Evolutionary conservation across 2,329 filamentous ascomycete genomes (phyloP), one percentile per base, ranked within the genome.

Genomic region (Colletotrichum coccodes): DNA sequence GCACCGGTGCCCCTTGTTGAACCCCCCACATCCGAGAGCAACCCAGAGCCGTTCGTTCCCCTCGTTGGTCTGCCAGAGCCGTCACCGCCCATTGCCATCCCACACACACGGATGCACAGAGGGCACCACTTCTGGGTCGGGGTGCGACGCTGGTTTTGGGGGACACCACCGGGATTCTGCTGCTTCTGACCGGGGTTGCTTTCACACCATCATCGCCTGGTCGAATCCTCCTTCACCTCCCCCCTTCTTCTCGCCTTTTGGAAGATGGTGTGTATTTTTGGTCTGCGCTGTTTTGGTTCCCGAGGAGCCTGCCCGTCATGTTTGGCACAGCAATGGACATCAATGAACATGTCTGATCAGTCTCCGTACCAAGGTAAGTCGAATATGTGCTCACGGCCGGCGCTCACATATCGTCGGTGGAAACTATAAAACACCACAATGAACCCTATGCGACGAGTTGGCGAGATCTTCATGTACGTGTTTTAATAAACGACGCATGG

Each of bases 61-160:
- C 16, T 58, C 18, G 34, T 58, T 58, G 54, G 54, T 28, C 54
- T 23, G 38, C 2, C 28, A 32, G 54, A 23, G 54, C 40, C 54
- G 54, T 58, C 54, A 58, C 54, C 54, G 54, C 54, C 49, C 40
- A 58, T 58, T 58, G 28, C 28, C 40, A 58, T 58, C 54, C 40
- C 54, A 58, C 54, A 46, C 54, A 58, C 40, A 58, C 54, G n/a
- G 40, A 46, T 44, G 54, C 53, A 53, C 50, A 53, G 50, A 50
- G n/a, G 49, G 40, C 40, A 58, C 54, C 38, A 44, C n/a, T 46
- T 44, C 54, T 46, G 28, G 58, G 42, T 50, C 42, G 36, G 49
- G 50, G 64, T 57, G 52, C 28, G 42, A 67, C 64, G 60, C 64
- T 68, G 53, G 46, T 58, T 64, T 64, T 68, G 46, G 60, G 60